Base-by-base conservation (phyloP, 768 basidiomycete genomes). In the Mycena kentingensis region DNA sequence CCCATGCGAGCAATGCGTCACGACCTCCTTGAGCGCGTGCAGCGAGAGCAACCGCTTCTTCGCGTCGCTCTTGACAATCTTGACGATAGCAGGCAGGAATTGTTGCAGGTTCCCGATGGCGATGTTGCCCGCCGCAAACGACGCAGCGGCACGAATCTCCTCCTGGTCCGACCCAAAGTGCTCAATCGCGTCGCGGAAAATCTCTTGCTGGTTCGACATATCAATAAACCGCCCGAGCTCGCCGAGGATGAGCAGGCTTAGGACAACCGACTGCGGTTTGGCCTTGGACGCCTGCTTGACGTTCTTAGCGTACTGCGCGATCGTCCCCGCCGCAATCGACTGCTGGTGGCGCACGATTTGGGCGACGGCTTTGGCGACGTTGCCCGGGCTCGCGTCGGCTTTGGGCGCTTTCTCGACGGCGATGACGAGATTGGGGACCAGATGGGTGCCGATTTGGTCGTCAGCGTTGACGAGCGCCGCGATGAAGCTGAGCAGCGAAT, bases 41-140 rank as follows among this genome's bases (percentile, higher is more conserved):
- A 99, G 77, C 10, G 93, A 86, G 21, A 98, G 73, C 27, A 98
- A 69, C 10, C 93, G 83, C 63, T 87, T 93, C 70, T 87, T 84
- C 10, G 82, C 77, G 64, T 93, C 85, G 11, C 74, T 80, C 69
- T 91, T 79, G 37, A 88, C 78, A 59, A 91, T 79, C 61, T 85
- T 85, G 60, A 97, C 81, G 57, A 98, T 88, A 5, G 77, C 77
- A 24, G 93, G 93, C 3, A 98, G 77, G 80, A 93, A 97, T 62
- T 86, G 82, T 12, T 84, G 82, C 21, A 95, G 75, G 62, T 93
- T 96, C 4, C 97, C 97, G 34, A 98, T 95, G 12, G 95, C 91
- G 44, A 99, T 90, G 66, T 98, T 98, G 31, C 95, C 94, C 28
- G 90, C 90, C 45, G 97, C 92, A 62, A 98, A 98, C 0, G 97